A percentile compares a stretch with the other conserved stretches of the same genome.
Evolutionary conservation across 139 green algal genomes (phyloP).

Genomic region (Tetradesmus lagerheimii): DNA sequence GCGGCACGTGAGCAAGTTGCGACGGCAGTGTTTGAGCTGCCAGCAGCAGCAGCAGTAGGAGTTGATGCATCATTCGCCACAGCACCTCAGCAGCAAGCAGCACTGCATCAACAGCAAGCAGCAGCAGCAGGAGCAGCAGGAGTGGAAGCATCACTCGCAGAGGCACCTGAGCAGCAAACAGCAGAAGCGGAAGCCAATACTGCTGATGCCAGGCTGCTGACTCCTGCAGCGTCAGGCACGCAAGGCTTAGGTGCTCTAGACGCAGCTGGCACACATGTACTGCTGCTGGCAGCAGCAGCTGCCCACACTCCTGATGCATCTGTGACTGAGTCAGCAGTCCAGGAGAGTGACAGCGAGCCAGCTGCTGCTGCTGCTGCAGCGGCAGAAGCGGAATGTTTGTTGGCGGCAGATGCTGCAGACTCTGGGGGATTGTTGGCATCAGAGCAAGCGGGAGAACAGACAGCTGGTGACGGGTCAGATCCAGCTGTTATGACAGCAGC

Average conservation of each 20-base stretch:
- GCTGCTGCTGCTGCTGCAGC: not conserved
- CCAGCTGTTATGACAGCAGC: not conserved
- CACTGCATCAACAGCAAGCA: not conserved
- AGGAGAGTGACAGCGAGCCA: not conserved
- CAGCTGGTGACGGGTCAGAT: not conserved
- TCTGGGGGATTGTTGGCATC: too few relatives aligned
- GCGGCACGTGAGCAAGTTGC: too few relatives aligned
- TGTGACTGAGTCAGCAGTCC: too few relatives aligned
- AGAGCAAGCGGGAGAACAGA: not conserved
- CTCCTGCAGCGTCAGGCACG: not conserved
- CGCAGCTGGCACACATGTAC: not conserved
- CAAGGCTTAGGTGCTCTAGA: not conserved
- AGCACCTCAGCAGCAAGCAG: not conserved
- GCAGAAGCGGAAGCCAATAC: not conserved
- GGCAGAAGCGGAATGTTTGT: not conserved
- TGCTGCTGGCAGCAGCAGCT: not conserved
- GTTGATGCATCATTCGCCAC: not conserved
- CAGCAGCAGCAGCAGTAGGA: not conserved
- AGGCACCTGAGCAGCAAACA: too few relatives aligned
- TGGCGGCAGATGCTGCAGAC: too few relatives aligned
- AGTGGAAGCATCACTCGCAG: not conserved
- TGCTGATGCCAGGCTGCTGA: not conserved
- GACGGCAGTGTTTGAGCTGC: too few relatives aligned
- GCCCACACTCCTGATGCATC: not conserved
- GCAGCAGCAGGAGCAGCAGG: not conserved